These are phyloP conservation scores for Psophocarpus tetragonolobus DNA, from an alignment of 306 rosid species.

Conservation along the genomic window DNA sequence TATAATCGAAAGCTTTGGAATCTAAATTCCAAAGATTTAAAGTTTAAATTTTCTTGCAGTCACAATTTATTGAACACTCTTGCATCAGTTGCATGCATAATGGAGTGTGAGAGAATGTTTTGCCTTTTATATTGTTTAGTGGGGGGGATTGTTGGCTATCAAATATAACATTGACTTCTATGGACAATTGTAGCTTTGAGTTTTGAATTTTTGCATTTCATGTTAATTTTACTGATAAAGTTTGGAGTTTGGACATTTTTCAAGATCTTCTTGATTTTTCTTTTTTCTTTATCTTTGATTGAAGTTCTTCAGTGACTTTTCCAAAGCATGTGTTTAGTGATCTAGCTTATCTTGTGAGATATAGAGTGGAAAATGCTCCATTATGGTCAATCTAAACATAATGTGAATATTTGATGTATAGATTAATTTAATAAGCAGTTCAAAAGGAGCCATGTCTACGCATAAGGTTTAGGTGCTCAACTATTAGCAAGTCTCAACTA, in stretches of 20 bases:
- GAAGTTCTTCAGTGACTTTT: constrained; percentile 25
- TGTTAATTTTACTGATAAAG: neutral
- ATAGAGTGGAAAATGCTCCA: neutral
- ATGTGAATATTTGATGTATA: neutral
- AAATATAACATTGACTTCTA: neutral
- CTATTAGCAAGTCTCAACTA: constrained; percentile 1
- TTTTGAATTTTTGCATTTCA: constrained; percentile 23
- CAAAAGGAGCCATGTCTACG: neutral
- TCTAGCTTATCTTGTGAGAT: neutral
- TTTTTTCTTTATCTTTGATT: neutral
- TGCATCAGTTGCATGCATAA: constrained; percentile 23
- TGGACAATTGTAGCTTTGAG: constrained; percentile 16
- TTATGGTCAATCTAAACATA: neutral
- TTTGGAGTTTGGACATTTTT: constrained; percentile 20
- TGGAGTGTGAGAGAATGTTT: neutral
- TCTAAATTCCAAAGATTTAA: neutral
- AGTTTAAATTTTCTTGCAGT: constrained; percentile 1
- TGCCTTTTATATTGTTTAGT: constrained; percentile 5
- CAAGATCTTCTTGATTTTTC: neutral
- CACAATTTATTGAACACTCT: neutral
- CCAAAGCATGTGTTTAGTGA: neutral
- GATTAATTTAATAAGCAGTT: constrained; percentile 18
- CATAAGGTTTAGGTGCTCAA: constrained; percentile 9
- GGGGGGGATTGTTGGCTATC: neutral
- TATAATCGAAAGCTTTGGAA: constrained; percentile 4